These are phyloP conservation scores for Saksenaea oblongispora DNA, from an alignment of 371 early-diverging fungal species.

Conservation along the genomic window DNA sequence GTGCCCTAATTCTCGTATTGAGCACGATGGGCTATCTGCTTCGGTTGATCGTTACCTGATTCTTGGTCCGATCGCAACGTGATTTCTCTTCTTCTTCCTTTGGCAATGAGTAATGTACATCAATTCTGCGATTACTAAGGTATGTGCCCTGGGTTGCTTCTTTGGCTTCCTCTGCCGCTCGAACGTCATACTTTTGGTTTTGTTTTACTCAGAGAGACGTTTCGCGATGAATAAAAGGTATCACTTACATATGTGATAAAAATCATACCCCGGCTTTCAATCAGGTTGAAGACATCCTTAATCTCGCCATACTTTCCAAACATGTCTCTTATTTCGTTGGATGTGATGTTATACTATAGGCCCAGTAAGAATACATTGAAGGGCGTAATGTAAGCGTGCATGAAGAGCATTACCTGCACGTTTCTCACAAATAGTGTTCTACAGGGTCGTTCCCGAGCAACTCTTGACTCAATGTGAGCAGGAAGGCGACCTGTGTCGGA, in stretches of 20 bases:
- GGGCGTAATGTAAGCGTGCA: neutral
- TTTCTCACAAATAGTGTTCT: conserved; percentile 58
- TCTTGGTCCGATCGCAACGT: conserved; percentile 52
- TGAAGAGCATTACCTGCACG: conserved; percentile 47
- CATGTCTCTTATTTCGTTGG: conserved; percentile 33
- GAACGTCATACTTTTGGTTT: conserved; percentile 46
- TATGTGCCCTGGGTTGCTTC: conserved; percentile 38
- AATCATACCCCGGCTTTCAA: conserved; percentile 54
- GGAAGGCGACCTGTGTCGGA: conserved; percentile 22
- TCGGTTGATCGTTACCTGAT: conserved; percentile 41
- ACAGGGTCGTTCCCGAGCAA: conserved; percentile 51
- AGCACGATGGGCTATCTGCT: neutral
- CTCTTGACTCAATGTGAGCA: conserved; percentile 44
- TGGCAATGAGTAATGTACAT: conserved; percentile 63
- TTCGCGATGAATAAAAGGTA: neutral
- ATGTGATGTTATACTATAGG: neutral
- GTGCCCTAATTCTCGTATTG: conserved; percentile 44
- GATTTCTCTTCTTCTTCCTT: conserved; percentile 52
- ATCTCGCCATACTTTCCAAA: conserved; percentile 54
- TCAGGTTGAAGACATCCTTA: conserved; percentile 49
- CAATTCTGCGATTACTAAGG: conserved; percentile 49
- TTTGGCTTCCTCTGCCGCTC: conserved; percentile 55
- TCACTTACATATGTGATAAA: conserved; percentile 57
- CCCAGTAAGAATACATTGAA: neutral
- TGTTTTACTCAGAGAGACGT: neutral